Evolutionary conservation across 2,329 filamentous ascomycete species (phyloP).

Genomic region (Malbranchea zuffiana): DNA sequence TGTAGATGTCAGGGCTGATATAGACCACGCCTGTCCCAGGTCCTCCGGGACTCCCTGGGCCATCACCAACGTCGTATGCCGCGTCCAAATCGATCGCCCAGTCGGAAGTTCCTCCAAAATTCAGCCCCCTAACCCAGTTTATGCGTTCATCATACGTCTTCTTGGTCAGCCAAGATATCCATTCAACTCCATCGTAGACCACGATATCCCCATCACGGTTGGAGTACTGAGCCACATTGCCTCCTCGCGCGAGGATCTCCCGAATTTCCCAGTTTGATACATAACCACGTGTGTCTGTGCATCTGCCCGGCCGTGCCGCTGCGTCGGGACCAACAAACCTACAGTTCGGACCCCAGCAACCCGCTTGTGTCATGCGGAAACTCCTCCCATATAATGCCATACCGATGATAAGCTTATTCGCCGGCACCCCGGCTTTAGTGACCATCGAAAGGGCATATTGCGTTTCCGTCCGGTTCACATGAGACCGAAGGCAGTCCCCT

Average conservation of each 20-base stretch:
- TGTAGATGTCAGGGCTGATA: constrained; percentile 14
- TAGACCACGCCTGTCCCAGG: constrained; percentile 15
- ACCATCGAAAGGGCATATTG: constrained; percentile 25
- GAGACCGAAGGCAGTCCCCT: constrained; percentile 28
- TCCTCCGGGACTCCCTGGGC: too few species aligned
- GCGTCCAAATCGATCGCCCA: constrained; percentile 28
- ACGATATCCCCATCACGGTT: constrained; percentile 20
- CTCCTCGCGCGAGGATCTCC: constrained; percentile 19
- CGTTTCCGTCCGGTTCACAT: constrained; percentile 34
- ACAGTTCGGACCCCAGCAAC: constrained; percentile 26
- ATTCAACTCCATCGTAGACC: constrained; percentile 25
- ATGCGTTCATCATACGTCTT: constrained; percentile 18
- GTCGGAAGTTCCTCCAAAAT: constrained; percentile 23
- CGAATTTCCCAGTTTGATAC: constrained; percentile 34
- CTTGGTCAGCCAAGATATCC: constrained; percentile 27
- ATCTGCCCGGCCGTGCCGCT: constrained; percentile 24
- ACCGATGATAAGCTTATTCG: constrained; percentile 26
- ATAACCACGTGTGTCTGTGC: constrained; percentile 32
- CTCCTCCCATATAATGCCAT: constrained; percentile 28
- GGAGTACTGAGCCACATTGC: too few species aligned
- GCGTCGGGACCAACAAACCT: constrained; percentile 27
- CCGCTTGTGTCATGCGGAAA: constrained; percentile 25
- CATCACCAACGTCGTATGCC: constrained; percentile 5
- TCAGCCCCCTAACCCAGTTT: constrained; percentile 14
- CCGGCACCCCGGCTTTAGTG: constrained; percentile 29